These are phyloP conservation scores for Blastocystis sp. DNA, from an alignment of 352 stramenopile species.

Conservation along the genomic window DNA sequence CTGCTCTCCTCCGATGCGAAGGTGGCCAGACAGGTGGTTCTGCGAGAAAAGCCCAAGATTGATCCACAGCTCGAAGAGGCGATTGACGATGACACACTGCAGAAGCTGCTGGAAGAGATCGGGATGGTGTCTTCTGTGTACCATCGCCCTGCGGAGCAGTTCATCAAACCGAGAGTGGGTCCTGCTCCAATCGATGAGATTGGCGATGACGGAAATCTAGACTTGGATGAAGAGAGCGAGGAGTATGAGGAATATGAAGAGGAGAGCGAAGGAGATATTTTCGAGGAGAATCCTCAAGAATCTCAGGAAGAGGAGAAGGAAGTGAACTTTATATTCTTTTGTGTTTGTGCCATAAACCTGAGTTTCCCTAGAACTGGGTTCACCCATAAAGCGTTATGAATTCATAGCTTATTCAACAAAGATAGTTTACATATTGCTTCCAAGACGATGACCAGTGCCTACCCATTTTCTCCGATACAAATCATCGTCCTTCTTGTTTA, in stretches of 20 bases:
- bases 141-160: slow-evolving; percentile 86
- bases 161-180: slow-evolving; percentile 70
- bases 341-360: background rate
- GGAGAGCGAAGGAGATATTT: background rate
- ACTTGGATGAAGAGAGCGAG: background rate
- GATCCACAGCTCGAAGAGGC: slow-evolving; percentile 63
- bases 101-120: slow-evolving; percentile 91
- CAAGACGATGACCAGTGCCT: background rate
- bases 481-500: slow-evolving; percentile 35
- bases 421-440: background rate
- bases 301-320: background rate
- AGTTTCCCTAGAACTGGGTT: background rate
- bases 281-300: background rate
- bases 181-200: slow-evolving; percentile 64
- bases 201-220: background rate
- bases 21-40: slow-evolving; percentile 89
- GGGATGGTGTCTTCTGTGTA: slow-evolving; percentile 93
- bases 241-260: slow-evolving; percentile 15
- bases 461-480: slow-evolving; percentile 11
- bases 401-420: background rate
- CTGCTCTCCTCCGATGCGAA: slow-evolving; percentile 93
- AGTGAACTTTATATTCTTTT: background rate
- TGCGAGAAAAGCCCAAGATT: slow-evolving; percentile 95
- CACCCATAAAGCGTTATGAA: no score
- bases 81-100: slow-evolving; percentile 82